Conservation (phyloP, 192 early-diverging fungal genomes). For the Entophlyctis luteolus region DNA sequence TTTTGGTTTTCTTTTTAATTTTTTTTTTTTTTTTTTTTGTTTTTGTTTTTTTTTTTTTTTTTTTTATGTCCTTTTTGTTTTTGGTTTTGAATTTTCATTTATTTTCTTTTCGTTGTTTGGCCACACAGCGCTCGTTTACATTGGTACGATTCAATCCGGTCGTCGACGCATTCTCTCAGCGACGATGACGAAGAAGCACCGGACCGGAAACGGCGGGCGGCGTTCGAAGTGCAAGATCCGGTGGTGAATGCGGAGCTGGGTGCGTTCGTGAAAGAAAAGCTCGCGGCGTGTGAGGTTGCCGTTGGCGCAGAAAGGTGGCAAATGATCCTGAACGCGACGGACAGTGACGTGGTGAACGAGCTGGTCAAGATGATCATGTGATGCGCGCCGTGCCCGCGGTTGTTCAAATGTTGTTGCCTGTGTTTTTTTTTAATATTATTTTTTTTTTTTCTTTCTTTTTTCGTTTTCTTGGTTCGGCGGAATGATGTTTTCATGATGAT, state of each 20-base stretch:
- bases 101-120: neutral
- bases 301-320: conserved; percentile 40
- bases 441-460: no score
- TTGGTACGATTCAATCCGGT: conserved; percentile 54
- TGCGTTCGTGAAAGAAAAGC: conserved; percentile 47
- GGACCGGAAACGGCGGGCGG: conserved; percentile 24
- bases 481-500: no score
- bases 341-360: conserved; percentile 21
- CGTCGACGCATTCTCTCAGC: conserved; percentile 43
- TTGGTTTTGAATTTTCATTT: neutral
- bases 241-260: conserved; percentile 51
- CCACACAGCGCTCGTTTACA: conserved; percentile 5
- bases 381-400: no score
- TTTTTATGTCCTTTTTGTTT: neutral
- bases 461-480: no score
- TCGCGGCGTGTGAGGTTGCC: conserved; percentile 46
- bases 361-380: conserved; percentile 16
- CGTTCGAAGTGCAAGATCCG: conserved; percentile 55
- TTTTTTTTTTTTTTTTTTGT: neutral
- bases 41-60: neutral
- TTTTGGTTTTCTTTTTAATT: neutral
- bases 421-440: no score
- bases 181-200: conserved; percentile 50
- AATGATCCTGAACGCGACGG: conserved; percentile 9
- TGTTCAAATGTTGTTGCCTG: no score